Evolutionary conservation across 768 basidiomycete genomes (phyloP).

Genomic region (Boletus bicolor): DNA sequence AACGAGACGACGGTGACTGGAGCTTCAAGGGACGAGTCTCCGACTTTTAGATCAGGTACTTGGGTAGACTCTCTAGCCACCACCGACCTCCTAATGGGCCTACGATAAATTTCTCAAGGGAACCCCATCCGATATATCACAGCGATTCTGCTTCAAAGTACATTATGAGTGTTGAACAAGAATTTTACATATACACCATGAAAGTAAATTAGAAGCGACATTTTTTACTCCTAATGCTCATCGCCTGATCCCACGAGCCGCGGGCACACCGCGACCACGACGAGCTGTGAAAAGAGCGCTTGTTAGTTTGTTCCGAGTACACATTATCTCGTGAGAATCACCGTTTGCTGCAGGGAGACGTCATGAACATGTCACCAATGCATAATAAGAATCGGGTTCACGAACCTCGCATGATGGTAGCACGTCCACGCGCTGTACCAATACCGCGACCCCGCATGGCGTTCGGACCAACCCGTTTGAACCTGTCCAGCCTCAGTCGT

Average conservation of each 20-base stretch:
- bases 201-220: slow-evolving; percentile 7
- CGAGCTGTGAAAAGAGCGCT: slow-evolving; percentile 52
- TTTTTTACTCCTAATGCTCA: slow-evolving; percentile 35
- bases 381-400: slow-evolving; percentile 9
- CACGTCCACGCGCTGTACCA: slow-evolving; percentile 97
- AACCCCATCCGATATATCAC: neutral
- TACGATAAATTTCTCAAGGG: neutral
- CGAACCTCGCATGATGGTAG: slow-evolving; percentile 96
- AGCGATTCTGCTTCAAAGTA: neutral
- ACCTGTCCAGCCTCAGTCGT: slow-evolving; percentile 53
- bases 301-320: slow-evolving; percentile 13
- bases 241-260: slow-evolving; percentile 77
- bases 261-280: slow-evolving; percentile 80
- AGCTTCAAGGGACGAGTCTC: slow-evolving; percentile 87
- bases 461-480: slow-evolving; percentile 97
- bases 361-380: slow-evolving; percentile 15
- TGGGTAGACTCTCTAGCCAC: neutral
- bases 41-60: slow-evolving; percentile 56
- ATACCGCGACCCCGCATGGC: slow-evolving; percentile 99
- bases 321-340: slow-evolving; percentile 31
- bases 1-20: slow-evolving; percentile 69
- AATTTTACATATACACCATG: slow-evolving; percentile 16
- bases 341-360: slow-evolving; percentile 63
- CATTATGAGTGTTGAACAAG: slow-evolving; percentile 8
- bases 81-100: neutral